Evolutionary conservation across 148 eudicot species (phyloP).

Genomic region (Suaeda aralocaspica): DNA sequence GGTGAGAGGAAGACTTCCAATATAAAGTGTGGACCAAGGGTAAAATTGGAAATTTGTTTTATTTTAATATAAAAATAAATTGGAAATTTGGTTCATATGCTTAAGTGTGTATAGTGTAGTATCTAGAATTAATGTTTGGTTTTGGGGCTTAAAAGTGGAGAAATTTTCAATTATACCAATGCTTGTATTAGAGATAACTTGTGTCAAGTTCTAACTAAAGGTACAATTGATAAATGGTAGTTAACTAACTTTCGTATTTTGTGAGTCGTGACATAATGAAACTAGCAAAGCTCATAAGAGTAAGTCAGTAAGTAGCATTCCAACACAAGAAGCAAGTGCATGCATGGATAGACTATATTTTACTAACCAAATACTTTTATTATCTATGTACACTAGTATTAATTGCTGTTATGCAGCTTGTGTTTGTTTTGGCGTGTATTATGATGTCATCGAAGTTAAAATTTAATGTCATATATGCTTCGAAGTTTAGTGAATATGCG

Average conservation of each 20-base stretch:
- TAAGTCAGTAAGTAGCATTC: no score
- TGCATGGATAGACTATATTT: neutral
- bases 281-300: neutral
- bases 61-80: no score
- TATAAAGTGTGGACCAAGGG: constrained; percentile 26
- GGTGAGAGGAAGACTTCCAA: constrained; percentile 10
- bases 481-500: no score
- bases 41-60: neutral
- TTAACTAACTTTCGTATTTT: neutral
- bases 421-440: no score
- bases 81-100: no score
- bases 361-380: neutral
- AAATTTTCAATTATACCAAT: neutral
- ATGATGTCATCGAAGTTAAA: no score
- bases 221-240: neutral
- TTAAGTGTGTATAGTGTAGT: no score
- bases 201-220: neutral
- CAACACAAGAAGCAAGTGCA: neutral
- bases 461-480: no score
- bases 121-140: neutral
- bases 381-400: neutral
- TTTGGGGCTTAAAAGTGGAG: neutral
- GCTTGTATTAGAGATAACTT: constrained; percentile 5
- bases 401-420: no score
- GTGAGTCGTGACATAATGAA: constrained; percentile 5